These are phyloP conservation scores for Guadua angustifolia DNA, from an alignment of 176 grass and related monocot species.

Conservation along the genomic window DNA sequence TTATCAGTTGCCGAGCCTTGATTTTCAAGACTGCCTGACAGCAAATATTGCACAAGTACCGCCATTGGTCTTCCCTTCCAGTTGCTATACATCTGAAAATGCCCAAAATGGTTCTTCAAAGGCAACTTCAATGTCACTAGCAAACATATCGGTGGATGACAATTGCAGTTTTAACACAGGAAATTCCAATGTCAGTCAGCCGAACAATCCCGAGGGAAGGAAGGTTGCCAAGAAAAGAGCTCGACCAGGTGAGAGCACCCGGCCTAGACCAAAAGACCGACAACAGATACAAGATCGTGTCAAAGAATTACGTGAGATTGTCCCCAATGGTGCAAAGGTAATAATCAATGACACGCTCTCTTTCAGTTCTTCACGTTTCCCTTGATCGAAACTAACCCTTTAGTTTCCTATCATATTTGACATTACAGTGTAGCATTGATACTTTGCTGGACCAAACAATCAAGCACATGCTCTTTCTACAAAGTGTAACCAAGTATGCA, in stretches of 20 bases:
- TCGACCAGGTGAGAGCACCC: constrained; percentile 81
- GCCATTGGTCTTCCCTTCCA: constrained; percentile 43
- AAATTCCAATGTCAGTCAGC: constrained; percentile 51
- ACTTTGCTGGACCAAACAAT: constrained; percentile 96
- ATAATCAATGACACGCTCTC: neutral
- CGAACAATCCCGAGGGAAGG: constrained; percentile 57
- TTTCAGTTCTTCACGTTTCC: neutral
- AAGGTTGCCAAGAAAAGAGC: constrained; percentile 89
- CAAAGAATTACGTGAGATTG: constrained; percentile 92
- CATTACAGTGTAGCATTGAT: constrained; percentile 99
- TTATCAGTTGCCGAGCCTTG: constrained; percentile 45
- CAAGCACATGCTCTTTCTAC: constrained; percentile 98
- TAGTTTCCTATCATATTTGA: neutral
- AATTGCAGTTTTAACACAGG: constrained; percentile 81
- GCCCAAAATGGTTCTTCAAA: constrained; percentile 46
- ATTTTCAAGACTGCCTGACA: constrained; percentile 43
- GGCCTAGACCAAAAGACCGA: constrained; percentile 91
- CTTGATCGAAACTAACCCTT: neutral
- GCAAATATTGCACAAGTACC: constrained; percentile 37
- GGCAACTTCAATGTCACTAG: constrained; percentile 34
- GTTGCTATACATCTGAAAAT: constrained; percentile 49
- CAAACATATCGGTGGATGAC: constrained; percentile 66
- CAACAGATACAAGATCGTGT: constrained; percentile 98
- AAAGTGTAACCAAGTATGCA: constrained; percentile 95
- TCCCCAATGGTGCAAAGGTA: constrained; percentile 97